Base-by-base conservation (phyloP, 495 filamentous ascomycete genomes). In the Trichocladium antarcticum region DNA sequence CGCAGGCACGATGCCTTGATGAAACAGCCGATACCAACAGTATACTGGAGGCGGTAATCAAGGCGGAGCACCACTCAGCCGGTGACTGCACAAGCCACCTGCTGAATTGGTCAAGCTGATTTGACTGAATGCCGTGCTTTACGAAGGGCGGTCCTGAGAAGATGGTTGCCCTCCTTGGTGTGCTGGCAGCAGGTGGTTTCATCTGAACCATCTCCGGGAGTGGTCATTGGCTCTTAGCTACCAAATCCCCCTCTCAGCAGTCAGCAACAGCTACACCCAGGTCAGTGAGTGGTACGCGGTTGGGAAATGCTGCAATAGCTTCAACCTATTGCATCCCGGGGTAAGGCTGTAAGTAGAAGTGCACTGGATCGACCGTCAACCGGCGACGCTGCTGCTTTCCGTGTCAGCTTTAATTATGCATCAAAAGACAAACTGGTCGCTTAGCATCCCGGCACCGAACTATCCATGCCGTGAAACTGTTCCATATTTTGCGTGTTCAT, bases 151-250 rank as follows among this genome's bases (percentile, higher is more conserved):
- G 31, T 24, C 19, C 28, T 28, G 28, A 21, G 16, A 7, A 24
- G 28, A 46, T 27, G 50, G 47, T 53, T 54, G 37, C 61, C 61
- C 61, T 57, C 52, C 58, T 57, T 61, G 61, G 51, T 61, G 61
- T 45, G 61, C 36, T 64, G 61, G 58, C 61, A 57, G 35, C 14
- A 42, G 40, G 42, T 21, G 47, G 57, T 63, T 63, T 61, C 60
- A 61, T 52, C 37, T 49, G 29, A 29, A 35, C 11, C 16, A 11
- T 11, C 19, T 12, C 7, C 16, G 28, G 14, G 40, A 14, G 27
- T 4, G 36, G 45, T 42, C n/a, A 63, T 61, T 60, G 60, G 60
- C 45, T 44, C 35, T 24, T 17, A 42, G 22, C 42, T 37, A 45
- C 47, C 29, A 43, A 27, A 11, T 27, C 17, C 31, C 28, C 27